These are phyloP conservation scores for Penicillium sp. DNA, from an alignment of 2,329 filamentous ascomycete species.

Conservation along the genomic window DNA sequence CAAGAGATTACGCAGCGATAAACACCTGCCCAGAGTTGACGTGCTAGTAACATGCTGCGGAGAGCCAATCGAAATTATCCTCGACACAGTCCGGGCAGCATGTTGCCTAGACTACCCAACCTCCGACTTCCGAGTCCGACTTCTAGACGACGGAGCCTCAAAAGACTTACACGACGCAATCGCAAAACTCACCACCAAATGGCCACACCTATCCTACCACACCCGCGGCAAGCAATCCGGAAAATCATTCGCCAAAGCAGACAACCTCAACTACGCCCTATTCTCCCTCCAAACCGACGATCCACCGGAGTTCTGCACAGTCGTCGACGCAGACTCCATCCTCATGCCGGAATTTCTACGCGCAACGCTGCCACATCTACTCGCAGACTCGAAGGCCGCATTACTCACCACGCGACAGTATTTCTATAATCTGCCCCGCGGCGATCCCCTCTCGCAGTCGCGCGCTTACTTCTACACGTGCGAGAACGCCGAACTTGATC, in stretches of 20 bases:
- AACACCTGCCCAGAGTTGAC: constrained; percentile 53
- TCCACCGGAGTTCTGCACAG: constrained; percentile 30
- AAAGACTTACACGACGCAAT: constrained; percentile 41
- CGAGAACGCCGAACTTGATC: constrained; percentile 32
- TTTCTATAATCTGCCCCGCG: constrained; percentile 32
- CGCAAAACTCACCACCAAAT: constrained; percentile 37
- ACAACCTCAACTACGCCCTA: constrained; percentile 37
- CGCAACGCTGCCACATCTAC: constrained; percentile 35
- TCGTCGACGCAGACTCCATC: constrained; percentile 38
- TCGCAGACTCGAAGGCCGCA: constrained; percentile 24
- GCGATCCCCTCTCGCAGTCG: constrained; percentile 31
- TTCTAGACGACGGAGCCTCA: constrained; percentile 56
- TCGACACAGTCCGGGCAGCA: constrained; percentile 57
- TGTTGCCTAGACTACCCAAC: constrained; percentile 55
- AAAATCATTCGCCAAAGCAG: constrained; percentile 35
- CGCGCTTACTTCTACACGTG: constrained; percentile 32
- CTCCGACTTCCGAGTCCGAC: constrained; percentile 52
- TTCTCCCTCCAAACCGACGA: constrained; percentile 20
- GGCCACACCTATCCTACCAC: constrained; percentile 54
- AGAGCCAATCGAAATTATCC: constrained; percentile 54
- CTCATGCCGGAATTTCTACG: constrained; percentile 35
- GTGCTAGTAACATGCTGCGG: constrained; percentile 58
- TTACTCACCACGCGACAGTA: constrained; percentile 35
- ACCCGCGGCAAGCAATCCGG: constrained; percentile 45
- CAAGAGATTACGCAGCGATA: constrained; percentile 28